Conservation (phyloP, 2,329 filamentous ascomycete species). For the Fusarium burgessii region DNA sequence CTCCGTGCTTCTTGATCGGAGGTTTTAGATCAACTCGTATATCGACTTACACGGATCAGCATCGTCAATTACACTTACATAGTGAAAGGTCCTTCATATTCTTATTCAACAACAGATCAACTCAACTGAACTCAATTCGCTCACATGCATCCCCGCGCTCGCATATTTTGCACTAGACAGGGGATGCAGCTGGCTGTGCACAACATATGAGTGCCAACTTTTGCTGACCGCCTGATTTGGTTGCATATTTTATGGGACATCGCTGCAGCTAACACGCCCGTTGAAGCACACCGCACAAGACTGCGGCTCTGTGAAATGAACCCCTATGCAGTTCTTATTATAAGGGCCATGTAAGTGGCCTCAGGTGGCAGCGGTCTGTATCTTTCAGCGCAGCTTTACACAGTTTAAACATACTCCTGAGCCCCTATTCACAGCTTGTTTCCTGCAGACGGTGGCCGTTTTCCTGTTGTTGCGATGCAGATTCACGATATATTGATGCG, state of each 20-base stretch:
- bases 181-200: conserved; percentile 36
- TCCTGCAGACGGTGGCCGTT: conserved; percentile 13
- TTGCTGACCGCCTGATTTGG: conserved; percentile 48
- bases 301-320: conserved; percentile 46
- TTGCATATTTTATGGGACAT: conserved; percentile 51
- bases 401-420: conserved; percentile 19
- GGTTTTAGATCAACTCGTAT: conserved; percentile 14
- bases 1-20: conserved; percentile 41
- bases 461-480: conserved; percentile 30
- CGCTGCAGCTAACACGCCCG: conserved; percentile 44
- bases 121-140: conserved; percentile 22
- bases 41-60: conserved; percentile 40
- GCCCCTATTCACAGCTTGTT: conserved; percentile 31
- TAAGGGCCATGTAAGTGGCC: conserved; percentile 40
- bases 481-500: conserved; percentile 13
- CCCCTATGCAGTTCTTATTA: conserved; percentile 44
- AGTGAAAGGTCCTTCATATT: conserved; percentile 4
- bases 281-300: conserved; percentile 49
- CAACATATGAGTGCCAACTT: conserved; percentile 38
- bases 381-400: conserved; percentile 13
- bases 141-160: conserved; percentile 32
- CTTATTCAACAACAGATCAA: not conserved
- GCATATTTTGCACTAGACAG: conserved; percentile 43
- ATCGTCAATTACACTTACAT: conserved; percentile 13
- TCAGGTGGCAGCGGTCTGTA: conserved; percentile 25